phyloP scores from a whole-genome alignment of 345 rosid species.

The Dipteronia dyeriana region DNA sequence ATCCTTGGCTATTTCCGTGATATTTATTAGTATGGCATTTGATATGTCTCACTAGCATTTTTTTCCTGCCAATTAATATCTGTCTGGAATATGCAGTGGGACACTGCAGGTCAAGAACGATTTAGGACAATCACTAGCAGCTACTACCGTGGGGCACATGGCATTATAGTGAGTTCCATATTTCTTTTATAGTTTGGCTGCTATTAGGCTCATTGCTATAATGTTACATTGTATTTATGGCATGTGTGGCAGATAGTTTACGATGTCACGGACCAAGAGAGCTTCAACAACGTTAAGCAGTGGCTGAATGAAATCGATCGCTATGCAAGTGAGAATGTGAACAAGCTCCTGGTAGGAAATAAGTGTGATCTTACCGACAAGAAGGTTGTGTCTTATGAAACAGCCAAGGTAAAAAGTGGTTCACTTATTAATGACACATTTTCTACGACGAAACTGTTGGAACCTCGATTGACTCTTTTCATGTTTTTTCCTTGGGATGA shows the following conservation, averaged over 20 bases:
- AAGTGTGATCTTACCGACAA: slow-evolving; percentile 67
- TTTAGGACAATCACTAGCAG: slow-evolving; percentile 57
- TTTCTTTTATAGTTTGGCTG: not conserved
- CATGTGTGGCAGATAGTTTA: slow-evolving; percentile 57
- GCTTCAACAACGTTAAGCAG: slow-evolving; percentile 78
- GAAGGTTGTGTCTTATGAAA: slow-evolving; percentile 69
- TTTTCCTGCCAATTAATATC: not conserved
- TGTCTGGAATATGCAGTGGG: slow-evolving; percentile 38
- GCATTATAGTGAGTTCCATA: slow-evolving; percentile 40
- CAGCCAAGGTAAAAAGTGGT: slow-evolving; percentile 57
- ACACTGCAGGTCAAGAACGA: slow-evolving; percentile 58
- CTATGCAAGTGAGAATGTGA: slow-evolving; percentile 75
- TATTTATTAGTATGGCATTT: not conserved
- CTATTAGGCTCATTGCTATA: not conserved
- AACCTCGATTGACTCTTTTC: slow-evolving; percentile 4
- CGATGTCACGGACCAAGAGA: slow-evolving; percentile 81
- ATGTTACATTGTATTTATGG: slow-evolving; percentile 1
- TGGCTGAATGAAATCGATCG: slow-evolving; percentile 82
- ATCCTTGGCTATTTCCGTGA: not conserved
- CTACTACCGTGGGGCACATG: slow-evolving; percentile 58
- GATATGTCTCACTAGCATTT: not conserved
- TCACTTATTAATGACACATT: not conserved
- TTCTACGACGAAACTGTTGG: not conserved
- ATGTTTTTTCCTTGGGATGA: not conserved
- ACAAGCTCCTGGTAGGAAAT: slow-evolving; percentile 77